Evolutionary conservation across 495 filamentous ascomycete species (phyloP), one percentile per base, ranked within the genome.

Genomic region (Eremomyces bilateralis): DNA sequence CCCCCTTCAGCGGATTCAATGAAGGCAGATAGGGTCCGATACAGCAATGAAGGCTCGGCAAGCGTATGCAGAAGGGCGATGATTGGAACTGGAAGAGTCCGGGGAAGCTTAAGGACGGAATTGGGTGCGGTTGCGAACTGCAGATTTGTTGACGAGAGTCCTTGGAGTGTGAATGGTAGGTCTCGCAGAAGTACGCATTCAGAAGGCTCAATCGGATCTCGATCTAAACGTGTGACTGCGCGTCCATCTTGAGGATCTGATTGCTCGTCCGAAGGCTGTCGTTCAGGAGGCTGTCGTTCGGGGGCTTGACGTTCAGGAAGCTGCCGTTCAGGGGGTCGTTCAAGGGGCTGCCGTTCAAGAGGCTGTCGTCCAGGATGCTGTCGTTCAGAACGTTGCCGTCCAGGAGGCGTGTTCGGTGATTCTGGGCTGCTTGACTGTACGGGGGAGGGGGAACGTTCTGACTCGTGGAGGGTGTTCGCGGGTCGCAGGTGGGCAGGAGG

Each of bases 111-210:
- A 34, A 85, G 52, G 12, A 22, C 20, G 12, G 11, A 4, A 10
- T 10, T 15, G 10, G 66, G 63, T 4, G 69, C 53, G 18, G 68
- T 67, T 19, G 64, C 47, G 44, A 95, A 94, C 3, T 71, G 67
- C 6, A 99, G 58, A 44, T 82, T 75, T 3, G 69, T 73, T 0
- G 90, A 90, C 5, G 82, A 88, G 15, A 95, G 60, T 3, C 90
- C 90, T 51, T 95, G 90, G 2, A 99, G 64, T 3, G 88, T 94
- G 50, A 81, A 99, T 1, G 90, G 88, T 3, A 95, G 63, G 50
- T 92, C 83, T 33, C 85, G 71, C 24, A 99, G 59, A 5, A 99
- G 65, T n/a, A 67, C 61, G 33, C 71, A 58, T 50, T 95, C 90
- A 13, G 55, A 36, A 1, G 53, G 55, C 11, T 38, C 34, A 15